phyloP scores from a whole-genome alignment of 257 asterid species.

The Ilex asprella region DNA sequence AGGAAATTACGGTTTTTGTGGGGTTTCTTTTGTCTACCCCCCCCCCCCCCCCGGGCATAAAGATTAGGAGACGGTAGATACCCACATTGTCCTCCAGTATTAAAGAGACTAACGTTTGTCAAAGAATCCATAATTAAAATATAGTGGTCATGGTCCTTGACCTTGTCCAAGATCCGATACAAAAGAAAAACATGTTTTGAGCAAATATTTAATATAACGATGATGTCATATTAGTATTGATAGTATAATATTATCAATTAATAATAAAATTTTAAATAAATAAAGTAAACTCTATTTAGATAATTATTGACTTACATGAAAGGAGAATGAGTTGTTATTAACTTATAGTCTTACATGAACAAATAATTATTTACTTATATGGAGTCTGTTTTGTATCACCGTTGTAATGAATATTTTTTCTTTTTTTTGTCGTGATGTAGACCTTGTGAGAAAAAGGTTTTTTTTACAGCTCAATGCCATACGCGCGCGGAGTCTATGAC shows the following conservation, averaged over 20 bases:
- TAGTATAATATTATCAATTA: too few relatives aligned
- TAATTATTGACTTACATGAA: too few relatives aligned
- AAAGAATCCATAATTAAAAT: conserved; percentile 44
- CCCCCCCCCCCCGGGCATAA: conserved; percentile 11
- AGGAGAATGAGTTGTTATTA: too few relatives aligned
- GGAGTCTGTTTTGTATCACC: too few relatives aligned
- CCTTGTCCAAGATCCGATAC: conserved; percentile 35
- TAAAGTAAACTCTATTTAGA: too few relatives aligned
- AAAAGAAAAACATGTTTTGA: conserved; percentile 25
- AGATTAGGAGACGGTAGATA: conserved; percentile 23
- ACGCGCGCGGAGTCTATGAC: too few relatives aligned
- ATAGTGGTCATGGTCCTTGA: conserved; percentile 16
- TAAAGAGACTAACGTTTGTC: conserved; percentile 68
- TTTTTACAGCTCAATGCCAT: neutral
- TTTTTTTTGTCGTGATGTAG: conserved; percentile 37
- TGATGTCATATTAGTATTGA: too few relatives aligned
- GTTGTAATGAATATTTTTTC: too few relatives aligned
- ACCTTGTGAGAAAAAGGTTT: conserved; percentile 22
- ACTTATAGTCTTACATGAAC: too few relatives aligned
- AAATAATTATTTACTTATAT: too few relatives aligned
- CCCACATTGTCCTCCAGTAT: conserved; percentile 63
- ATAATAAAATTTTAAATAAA: too few relatives aligned
- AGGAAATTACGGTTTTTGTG: conserved; percentile 38
- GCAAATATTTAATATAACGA: too few relatives aligned
- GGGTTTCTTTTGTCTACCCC: conserved; percentile 57